Evolutionary conservation across 768 basidiomycete genomes (phyloP).

Genomic region (Calocera viscosa): DNA sequence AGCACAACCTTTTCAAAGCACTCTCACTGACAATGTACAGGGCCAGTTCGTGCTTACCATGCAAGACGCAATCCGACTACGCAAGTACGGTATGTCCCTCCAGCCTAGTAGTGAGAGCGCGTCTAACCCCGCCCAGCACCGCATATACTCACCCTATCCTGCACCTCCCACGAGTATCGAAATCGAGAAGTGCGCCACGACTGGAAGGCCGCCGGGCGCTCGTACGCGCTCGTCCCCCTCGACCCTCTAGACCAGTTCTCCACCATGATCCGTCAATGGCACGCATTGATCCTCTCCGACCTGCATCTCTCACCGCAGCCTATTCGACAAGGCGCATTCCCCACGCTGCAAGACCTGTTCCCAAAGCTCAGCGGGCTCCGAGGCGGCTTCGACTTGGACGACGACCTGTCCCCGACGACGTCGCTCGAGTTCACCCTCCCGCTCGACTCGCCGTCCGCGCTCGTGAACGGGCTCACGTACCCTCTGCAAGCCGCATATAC

Average conservation of each 20-base stretch:
- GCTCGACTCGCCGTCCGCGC: not conserved
- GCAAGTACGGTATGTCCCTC: not conserved
- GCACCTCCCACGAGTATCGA: not conserved
- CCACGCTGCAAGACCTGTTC: not conserved
- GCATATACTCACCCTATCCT: not conserved
- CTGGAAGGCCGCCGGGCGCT: not conserved
- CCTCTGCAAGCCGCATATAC: not conserved
- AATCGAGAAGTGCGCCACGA: not conserved
- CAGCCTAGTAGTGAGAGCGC: not conserved
- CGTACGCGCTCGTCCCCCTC: not conserved
- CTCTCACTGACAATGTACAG: not conserved
- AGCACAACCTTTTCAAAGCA: no score
- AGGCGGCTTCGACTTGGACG: not conserved
- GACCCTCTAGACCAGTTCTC: conserved; percentile 1
- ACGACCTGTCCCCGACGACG: not conserved
- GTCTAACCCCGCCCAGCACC: not conserved
- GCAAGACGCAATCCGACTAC: not conserved
- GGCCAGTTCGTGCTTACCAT: not conserved
- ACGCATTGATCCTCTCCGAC: not conserved
- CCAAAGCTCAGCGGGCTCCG: not conserved
- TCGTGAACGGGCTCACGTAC: not conserved
- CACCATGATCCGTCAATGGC: not conserved
- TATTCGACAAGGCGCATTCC: not conserved
- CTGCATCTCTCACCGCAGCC: not conserved
- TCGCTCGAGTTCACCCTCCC: conserved; percentile 6